Evolutionary conservation across 805 yeast species (phyloP).

Genomic region (Schizosaccharomyces japonicus): DNA sequence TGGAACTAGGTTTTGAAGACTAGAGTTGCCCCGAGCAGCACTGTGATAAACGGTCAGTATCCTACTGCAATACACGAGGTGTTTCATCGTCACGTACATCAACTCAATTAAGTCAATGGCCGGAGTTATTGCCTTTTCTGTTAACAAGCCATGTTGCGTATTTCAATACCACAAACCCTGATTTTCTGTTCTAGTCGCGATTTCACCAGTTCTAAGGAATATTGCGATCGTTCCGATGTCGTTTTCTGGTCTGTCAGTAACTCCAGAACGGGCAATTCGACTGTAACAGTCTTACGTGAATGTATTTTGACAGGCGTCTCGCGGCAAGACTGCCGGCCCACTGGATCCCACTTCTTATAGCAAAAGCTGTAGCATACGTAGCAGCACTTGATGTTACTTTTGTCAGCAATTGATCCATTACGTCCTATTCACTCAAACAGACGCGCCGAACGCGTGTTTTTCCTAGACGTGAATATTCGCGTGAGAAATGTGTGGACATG

Average conservation of each 20-base stretch:
- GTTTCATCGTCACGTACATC: neutral
- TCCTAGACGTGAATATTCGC: no score
- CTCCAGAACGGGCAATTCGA: neutral
- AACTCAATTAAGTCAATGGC: neutral
- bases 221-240: neutral
- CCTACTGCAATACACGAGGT: neutral
- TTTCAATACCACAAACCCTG: neutral
- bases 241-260: neutral
- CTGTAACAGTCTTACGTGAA: neutral
- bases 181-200: neutral
- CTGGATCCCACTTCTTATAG: neutral
- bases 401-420: neutral
- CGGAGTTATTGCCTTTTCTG: neutral
- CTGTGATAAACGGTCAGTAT: neutral
- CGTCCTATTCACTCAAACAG: no score
- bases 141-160: neutral
- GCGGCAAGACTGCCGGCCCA: neutral
- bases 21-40: conserved; percentile 2
- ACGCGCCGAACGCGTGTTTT: no score
- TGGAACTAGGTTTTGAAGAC: neutral
- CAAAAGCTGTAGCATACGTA: neutral
- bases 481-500: no score
- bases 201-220: neutral
- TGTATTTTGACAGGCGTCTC: neutral
- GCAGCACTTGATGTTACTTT: neutral